Evolutionary conservation across 257 asterid genomes (phyloP).

Genomic region (Osmanthus fragrans): DNA sequence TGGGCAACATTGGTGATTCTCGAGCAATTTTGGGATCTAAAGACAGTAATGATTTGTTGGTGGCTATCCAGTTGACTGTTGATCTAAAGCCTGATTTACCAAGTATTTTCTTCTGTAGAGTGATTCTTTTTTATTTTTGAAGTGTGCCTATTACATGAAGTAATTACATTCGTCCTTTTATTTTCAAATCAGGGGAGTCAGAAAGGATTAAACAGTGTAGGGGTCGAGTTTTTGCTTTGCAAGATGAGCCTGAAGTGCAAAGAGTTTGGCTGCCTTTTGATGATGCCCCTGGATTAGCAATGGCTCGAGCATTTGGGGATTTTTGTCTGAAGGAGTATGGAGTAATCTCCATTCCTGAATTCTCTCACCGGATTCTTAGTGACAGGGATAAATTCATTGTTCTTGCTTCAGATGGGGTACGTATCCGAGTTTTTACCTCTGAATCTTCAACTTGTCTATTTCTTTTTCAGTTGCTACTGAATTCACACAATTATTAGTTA

Average conservation of each 20-base stretch:
- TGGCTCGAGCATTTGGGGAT: slow-evolving; percentile 99
- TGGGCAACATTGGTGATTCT: slow-evolving; percentile 91
- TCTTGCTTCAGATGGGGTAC: slow-evolving; percentile 99
- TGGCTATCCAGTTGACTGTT: slow-evolving; percentile 85
- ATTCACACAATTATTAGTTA: too few relatives aligned
- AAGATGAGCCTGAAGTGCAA: slow-evolving; percentile 97
- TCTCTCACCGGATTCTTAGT: slow-evolving; percentile 70
- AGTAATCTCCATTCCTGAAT: slow-evolving; percentile 91
- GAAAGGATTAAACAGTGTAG: slow-evolving; percentile 91
- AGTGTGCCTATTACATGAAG: slow-evolving; percentile 5
- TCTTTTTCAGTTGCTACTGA: too few relatives aligned
- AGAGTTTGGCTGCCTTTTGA: slow-evolving; percentile 98
- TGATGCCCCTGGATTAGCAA: slow-evolving; percentile 98
- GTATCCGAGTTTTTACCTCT: slow-evolving; percentile 5
- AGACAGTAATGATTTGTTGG: slow-evolving; percentile 66
- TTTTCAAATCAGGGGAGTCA: slow-evolving; percentile 66
- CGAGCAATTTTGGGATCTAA: slow-evolving; percentile 90
- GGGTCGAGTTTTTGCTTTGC: slow-evolving; percentile 96
- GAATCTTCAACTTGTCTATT: background rate
- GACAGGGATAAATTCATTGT: slow-evolving; percentile 81
- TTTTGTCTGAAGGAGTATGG: slow-evolving; percentile 97
- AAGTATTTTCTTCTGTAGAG: slow-evolving; percentile 42
- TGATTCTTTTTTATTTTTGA: background rate
- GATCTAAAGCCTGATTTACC: slow-evolving; percentile 97
- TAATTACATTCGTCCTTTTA: background rate